These are phyloP conservation scores for Verticillium zaregamsianum DNA, from an alignment of 2,329 filamentous ascomycete genomes.

Conservation along the genomic window DNA sequence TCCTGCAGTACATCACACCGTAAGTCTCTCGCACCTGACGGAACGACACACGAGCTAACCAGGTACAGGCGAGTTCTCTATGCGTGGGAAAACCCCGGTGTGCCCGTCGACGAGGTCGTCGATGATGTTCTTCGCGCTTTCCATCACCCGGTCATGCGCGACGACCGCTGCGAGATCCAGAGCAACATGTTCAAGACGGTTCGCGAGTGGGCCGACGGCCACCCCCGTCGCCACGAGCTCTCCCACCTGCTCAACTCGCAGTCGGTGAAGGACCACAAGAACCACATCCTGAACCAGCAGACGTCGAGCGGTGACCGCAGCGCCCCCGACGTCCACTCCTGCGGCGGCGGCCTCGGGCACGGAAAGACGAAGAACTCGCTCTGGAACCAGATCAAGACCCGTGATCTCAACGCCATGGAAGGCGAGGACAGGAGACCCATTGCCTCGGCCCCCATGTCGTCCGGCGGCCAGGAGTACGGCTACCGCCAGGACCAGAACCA, in stretches of 20 bases:
- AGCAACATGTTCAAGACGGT: constrained; percentile 86
- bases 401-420: constrained; percentile 53
- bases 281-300: constrained; percentile 56
- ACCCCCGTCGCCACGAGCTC: constrained; percentile 62
- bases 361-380: constrained; percentile 56
- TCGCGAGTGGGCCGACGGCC: constrained; percentile 70
- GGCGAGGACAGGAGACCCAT: constrained; percentile 38
- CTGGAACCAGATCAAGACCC: constrained; percentile 57
- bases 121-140: constrained; percentile 79
- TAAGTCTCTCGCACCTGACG: constrained; percentile 31
- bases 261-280: constrained; percentile 77
- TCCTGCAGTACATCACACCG: constrained; percentile 84
- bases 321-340: constrained; percentile 28
- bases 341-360: constrained; percentile 43
- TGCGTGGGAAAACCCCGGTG: constrained; percentile 84
- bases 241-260: constrained; percentile 76
- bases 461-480: constrained; percentile 31
- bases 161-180: constrained; percentile 74
- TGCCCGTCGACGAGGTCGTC: constrained; percentile 78
- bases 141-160: constrained; percentile 82
- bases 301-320: constrained; percentile 21
- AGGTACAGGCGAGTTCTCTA: constrained; percentile 68
- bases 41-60: constrained; percentile 15
- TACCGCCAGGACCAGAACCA: constrained; percentile 29
- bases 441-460: constrained; percentile 31